Conservation (phyloP, 768 basidiomycete species). For the Leccinum broughii region DNA sequence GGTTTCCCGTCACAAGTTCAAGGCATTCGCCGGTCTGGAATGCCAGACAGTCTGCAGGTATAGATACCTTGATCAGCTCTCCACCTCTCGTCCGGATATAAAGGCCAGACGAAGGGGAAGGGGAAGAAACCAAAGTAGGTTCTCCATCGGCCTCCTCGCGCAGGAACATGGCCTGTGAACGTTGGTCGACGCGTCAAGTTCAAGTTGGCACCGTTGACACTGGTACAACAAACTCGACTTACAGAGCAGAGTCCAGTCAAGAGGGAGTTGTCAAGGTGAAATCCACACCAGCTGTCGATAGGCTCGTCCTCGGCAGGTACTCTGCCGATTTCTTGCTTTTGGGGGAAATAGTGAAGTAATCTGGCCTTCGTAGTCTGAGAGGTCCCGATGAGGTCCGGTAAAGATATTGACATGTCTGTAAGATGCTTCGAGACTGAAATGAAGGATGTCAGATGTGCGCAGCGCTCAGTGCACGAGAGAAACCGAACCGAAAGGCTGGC, state of each 20-base stretch:
- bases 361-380: slow-evolving; percentile 90
- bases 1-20: slow-evolving; percentile 80
- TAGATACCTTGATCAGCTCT: slow-evolving; percentile 76
- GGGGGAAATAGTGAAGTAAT: slow-evolving; percentile 95
- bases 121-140: slow-evolving; percentile 56
- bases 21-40: slow-evolving; percentile 98
- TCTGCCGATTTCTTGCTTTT: slow-evolving; percentile 39
- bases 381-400: slow-evolving; percentile 68
- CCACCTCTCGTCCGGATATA: slow-evolving; percentile 89
- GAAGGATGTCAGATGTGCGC: slow-evolving; percentile 2
- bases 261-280: slow-evolving; percentile 89
- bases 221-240: slow-evolving; percentile 23
- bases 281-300: slow-evolving; percentile 92
- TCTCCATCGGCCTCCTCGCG: slow-evolving; percentile 43
- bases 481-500: slow-evolving; percentile 81
- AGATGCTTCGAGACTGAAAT: slow-evolving; percentile 61
- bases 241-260: slow-evolving; percentile 93
- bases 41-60: slow-evolving; percentile 82
- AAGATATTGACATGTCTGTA: slow-evolving; percentile 60
- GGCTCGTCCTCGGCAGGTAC: slow-evolving; percentile 54
- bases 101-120: slow-evolving; percentile 78
- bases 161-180: slow-evolving; percentile 78
- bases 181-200: slow-evolving; percentile 5
- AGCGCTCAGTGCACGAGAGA: background rate
- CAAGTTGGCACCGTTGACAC: background rate